phyloP scores from a whole-genome alignment of 2,329 filamentous ascomycete species.

The Rugonectria rugulosa region DNA sequence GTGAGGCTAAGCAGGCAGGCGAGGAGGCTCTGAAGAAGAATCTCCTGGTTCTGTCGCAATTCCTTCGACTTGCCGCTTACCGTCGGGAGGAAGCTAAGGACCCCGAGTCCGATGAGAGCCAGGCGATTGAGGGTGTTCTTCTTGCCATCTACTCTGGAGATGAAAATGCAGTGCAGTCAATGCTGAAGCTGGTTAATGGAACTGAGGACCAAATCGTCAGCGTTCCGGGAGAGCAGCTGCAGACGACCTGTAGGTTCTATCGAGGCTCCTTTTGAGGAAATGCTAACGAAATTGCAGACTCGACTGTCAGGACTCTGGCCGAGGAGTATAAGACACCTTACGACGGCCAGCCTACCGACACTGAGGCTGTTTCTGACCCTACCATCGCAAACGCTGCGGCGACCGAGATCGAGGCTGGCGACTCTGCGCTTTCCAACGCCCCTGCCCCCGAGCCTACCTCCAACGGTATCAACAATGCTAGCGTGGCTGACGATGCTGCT shows the following conservation, averaged over 20 bases:
- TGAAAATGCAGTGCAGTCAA: constrained; percentile 74
- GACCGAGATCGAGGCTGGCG: constrained; percentile 68
- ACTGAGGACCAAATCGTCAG: constrained; percentile 71
- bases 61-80: constrained; percentile 80
- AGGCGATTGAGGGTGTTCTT: constrained; percentile 81
- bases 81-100: constrained; percentile 75
- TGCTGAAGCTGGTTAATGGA: constrained; percentile 79
- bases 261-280: background rate
- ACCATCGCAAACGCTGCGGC: constrained; percentile 72
- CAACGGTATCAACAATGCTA: constrained; percentile 57
- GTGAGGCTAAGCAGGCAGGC: constrained; percentile 57
- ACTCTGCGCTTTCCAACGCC: constrained; percentile 52
- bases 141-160: constrained; percentile 82
- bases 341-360: constrained; percentile 42
- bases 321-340: constrained; percentile 60
- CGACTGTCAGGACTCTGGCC: constrained; percentile 52
- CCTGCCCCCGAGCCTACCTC: constrained; percentile 45
- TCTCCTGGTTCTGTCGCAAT: constrained; percentile 77
- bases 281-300: constrained; percentile 42
- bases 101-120: constrained; percentile 73
- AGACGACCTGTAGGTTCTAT: constrained; percentile 74
- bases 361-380: constrained; percentile 62
- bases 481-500: constrained; percentile 60
- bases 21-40: constrained; percentile 68
- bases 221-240: constrained; percentile 69